Percentiles rank a stretch among this genome's conserved stretches.
Evolutionary conservation across 495 filamentous ascomycete genomes (phyloP).

Genomic region (Penicillium turbatum): DNA sequence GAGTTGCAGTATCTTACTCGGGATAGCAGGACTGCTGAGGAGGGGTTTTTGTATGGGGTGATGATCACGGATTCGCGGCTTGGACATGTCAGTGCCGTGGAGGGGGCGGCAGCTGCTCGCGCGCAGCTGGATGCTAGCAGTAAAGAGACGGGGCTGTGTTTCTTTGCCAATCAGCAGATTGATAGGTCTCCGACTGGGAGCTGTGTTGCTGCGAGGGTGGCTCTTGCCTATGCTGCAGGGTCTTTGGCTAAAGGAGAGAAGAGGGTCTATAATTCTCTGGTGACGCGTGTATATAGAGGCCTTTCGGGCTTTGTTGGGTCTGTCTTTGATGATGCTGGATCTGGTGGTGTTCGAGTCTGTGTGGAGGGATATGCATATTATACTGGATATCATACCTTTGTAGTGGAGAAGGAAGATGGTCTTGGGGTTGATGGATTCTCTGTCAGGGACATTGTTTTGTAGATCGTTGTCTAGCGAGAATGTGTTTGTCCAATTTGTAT

Average conservation of each 20-base stretch:
- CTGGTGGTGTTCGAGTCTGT: neutral
- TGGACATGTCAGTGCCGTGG: conserved; percentile 23
- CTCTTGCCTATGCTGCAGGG: conserved; percentile 20
- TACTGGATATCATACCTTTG: conserved; percentile 14
- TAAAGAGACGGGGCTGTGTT: conserved; percentile 20
- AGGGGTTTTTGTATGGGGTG: conserved; percentile 18
- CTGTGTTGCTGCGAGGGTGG: conserved; percentile 24
- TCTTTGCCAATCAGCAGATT: conserved; percentile 27
- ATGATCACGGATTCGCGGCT: conserved; percentile 17
- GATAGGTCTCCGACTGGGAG: conserved; percentile 28
- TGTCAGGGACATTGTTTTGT: conserved; percentile 3
- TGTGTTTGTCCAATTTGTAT: too few relatives aligned
- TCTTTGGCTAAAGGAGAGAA: conserved; percentile 9
- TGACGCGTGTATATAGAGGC: conserved; percentile 9
- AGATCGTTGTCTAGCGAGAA: too few relatives aligned
- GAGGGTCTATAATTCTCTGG: conserved; percentile 22
- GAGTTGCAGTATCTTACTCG: conserved; percentile 6
- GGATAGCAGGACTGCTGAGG: conserved; percentile 7
- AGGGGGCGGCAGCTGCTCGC: conserved; percentile 12
- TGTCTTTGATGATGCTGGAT: neutral
- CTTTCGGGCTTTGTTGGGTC: conserved; percentile 17
- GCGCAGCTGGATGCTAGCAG: conserved; percentile 4
- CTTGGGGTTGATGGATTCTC: conserved; percentile 13
- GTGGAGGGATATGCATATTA: conserved; percentile 17
- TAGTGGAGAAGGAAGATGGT: conserved; percentile 14